phyloP scores from a whole-genome alignment of 257 asterid genomes.

The Vinca minor region DNA sequence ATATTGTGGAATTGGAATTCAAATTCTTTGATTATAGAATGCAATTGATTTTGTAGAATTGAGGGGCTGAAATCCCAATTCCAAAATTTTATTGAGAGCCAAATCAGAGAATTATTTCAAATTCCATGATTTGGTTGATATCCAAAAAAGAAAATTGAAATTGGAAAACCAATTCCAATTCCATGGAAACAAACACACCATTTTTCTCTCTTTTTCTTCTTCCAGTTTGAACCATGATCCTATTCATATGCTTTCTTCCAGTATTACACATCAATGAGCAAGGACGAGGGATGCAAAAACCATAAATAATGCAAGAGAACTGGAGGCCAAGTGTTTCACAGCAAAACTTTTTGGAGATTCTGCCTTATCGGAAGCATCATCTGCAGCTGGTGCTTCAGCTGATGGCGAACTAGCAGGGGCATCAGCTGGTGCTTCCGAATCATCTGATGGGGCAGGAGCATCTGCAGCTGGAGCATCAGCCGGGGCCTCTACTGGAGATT shows the following conservation, averaged over 20 bases:
- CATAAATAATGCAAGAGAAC: constrained; percentile 1
- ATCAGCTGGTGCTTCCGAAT: background rate
- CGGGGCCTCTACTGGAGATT: constrained; percentile 15
- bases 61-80: too few species aligned
- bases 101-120: too few species aligned
- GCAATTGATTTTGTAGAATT: too few species aligned
- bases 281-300: constrained; percentile 4
- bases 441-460: background rate
- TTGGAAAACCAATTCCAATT: too few species aligned
- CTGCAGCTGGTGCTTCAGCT: constrained; percentile 9
- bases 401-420: constrained; percentile 14
- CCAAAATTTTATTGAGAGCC: too few species aligned
- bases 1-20: too few species aligned
- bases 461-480: constrained; percentile 4
- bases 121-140: too few species aligned
- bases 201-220: background rate
- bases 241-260: background rate
- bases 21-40: too few species aligned
- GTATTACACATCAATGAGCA: background rate
- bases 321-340: constrained; percentile 5
- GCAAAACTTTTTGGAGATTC: constrained; percentile 1
- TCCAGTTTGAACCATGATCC: background rate
- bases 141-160: too few species aligned
- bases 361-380: background rate
- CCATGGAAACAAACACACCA: too few species aligned